Base-by-base conservation (phyloP, 805 yeast genomes). In the Spencermartinsiella europaea region DNA sequence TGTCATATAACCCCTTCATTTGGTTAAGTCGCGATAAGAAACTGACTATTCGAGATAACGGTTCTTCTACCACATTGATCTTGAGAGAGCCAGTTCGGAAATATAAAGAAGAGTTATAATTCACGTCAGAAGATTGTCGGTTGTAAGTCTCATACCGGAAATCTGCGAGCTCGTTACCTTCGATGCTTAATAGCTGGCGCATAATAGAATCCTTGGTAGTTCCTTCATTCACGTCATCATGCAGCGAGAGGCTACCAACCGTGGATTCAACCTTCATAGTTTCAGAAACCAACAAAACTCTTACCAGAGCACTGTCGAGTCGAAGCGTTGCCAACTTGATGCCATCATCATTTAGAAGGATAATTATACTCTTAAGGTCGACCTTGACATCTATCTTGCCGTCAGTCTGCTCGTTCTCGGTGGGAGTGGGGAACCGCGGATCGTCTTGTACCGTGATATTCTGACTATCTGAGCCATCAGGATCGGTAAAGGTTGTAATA, bases 1-100 rank as follows among this genome's bases (percentile, higher is more conserved):
- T 70, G 58, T 93, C 99, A 63, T 85, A 95, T n/a, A 90, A 72
- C 3, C 77, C 78, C 64, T 93, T 93, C 95, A 91, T 87, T 55
- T 76, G 76, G 48, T 80, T 83, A 58, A 95, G 85, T 55, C 83
- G 84, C 53, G 78, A 78, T 56, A 88, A 68, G 57, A 80, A 91
- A 8, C 75, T 71, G 25, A 83, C 58, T 8, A 95, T 75, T 53
- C 81, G 76, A 28, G 80, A 73, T 48, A 89, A 74, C 0, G 97
- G 84, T 49, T 80, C 84, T 56, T 91, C 96, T 16, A 88, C 81
- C 60, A 90, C 85, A 61, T 81, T 85, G 3, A 93, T 65, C 47
- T 77, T 79, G 54, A 87, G 69, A 0, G 96, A 79, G 0, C 95
- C 95, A 0, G 95, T 78, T 16, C 79, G 75, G 61, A 87, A 78